phyloP scores from a whole-genome alignment of 805 yeast genomes.

The Wickerhamiella australiensis region DNA sequence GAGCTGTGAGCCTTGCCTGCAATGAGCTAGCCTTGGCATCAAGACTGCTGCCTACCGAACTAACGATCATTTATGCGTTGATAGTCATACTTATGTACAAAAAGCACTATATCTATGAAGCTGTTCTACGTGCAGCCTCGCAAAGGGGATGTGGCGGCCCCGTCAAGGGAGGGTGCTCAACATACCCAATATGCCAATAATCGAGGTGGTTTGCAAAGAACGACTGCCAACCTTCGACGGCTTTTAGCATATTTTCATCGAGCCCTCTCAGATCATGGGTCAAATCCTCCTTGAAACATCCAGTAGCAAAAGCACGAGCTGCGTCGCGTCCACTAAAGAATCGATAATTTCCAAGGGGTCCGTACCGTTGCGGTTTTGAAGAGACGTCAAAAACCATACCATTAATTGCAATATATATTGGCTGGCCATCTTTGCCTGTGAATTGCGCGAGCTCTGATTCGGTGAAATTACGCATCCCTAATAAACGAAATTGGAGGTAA shows the following conservation, averaged over 20 bases:
- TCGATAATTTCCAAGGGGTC: constrained; percentile 45
- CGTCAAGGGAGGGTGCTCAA: constrained; percentile 34
- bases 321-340: constrained; percentile 54
- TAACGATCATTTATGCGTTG: neutral
- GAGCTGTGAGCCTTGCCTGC: neutral
- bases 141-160: constrained; percentile 47
- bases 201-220: constrained; percentile 36
- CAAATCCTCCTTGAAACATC: constrained; percentile 50
- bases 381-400: constrained; percentile 58
- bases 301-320: constrained; percentile 58
- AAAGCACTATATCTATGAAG: neutral
- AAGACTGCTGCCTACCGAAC: neutral
- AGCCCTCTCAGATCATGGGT: constrained; percentile 59
- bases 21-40: too few relatives aligned
- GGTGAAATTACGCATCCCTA: constrained; percentile 31
- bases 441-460: constrained; percentile 37
- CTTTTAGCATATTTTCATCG: constrained; percentile 33
- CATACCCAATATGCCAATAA: constrained; percentile 55
- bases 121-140: constrained; percentile 12
- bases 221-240: constrained; percentile 41
- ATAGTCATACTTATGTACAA: neutral
- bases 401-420: constrained; percentile 47
- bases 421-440: constrained; percentile 40
- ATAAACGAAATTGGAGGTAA: constrained; percentile 30
- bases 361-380: constrained; percentile 39